Evolutionary conservation across 2,329 filamentous ascomycete species (phyloP).

Genomic region (Colletotrichum sp.): DNA sequence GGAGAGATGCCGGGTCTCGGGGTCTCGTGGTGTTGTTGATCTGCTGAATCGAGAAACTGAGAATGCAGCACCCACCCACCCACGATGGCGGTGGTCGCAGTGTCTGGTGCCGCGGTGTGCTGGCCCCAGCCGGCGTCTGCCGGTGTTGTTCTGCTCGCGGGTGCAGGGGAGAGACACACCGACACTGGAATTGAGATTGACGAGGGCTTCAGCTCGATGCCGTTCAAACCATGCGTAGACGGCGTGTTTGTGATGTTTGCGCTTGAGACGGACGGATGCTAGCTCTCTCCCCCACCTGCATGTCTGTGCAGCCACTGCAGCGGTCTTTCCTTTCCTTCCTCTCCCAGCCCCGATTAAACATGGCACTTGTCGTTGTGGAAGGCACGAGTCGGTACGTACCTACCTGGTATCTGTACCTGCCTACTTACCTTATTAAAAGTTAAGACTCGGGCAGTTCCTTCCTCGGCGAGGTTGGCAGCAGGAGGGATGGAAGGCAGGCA

Average conservation of each 20-base stretch:
- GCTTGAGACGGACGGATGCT: constrained; percentile 13
- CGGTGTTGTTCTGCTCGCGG: background rate
- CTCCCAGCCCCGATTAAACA: background rate
- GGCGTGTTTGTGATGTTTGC: constrained; percentile 3
- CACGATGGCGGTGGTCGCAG: background rate
- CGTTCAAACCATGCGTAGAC: background rate
- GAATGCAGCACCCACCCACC: background rate
- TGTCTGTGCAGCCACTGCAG: background rate
- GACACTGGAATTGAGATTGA: constrained; percentile 2
- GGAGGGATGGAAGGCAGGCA: background rate
- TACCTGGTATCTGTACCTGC: background rate
- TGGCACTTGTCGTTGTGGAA: background rate
- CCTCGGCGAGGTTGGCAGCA: background rate
- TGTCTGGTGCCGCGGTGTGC: background rate
- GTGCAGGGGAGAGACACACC: background rate
- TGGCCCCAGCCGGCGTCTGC: background rate
- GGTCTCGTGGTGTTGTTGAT: background rate
- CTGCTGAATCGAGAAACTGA: background rate
- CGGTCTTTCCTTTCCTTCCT: background rate
- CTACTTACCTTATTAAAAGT: background rate
- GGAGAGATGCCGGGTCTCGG: background rate
- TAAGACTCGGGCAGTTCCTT: background rate
- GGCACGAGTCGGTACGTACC: background rate
- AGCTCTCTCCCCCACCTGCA: background rate
- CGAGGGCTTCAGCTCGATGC: background rate